Percentiles rank a stretch among this genome's conserved stretches.
Conservation (phyloP, 768 basidiomycete species). For the Pleurotus eryngii region DNA sequence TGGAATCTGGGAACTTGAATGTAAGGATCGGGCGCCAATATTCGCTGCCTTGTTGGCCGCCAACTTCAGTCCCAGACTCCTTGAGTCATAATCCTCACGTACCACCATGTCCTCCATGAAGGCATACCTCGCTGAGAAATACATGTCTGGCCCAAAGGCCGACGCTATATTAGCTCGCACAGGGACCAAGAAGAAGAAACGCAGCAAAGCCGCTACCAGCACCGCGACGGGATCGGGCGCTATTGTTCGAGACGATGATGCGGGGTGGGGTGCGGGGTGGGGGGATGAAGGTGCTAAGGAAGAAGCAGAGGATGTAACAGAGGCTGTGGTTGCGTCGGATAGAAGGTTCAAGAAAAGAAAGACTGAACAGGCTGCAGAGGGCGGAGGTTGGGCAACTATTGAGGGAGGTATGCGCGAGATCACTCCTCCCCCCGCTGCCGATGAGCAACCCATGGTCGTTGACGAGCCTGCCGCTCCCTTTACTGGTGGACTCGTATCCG, state of each 20-base stretch:
- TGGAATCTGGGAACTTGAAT: too few species aligned
- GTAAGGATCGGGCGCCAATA: too few species aligned
- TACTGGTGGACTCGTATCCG: constrained; percentile 75
- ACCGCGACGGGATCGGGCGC: constrained; percentile 25
- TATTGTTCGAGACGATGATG: constrained; percentile 66
- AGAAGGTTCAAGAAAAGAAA: constrained; percentile 76
- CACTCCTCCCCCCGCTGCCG: constrained; percentile 50
- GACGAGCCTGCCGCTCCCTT: constrained; percentile 40
- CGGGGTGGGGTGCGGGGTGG: constrained; percentile 69
- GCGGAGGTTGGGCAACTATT: constrained; percentile 67
- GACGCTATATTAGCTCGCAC: constrained; percentile 85
- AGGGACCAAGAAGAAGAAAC: constrained; percentile 65
- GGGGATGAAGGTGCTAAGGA: constrained; percentile 40
- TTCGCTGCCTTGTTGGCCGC: too few species aligned
- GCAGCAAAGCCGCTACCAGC: constrained; percentile 40
- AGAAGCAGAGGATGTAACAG: constrained; percentile 55
- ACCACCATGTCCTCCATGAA: constrained; percentile 54
- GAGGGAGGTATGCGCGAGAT: constrained; percentile 51
- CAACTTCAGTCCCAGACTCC: too few species aligned
- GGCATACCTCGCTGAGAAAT: constrained; percentile 84
- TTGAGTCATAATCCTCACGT: too few species aligned
- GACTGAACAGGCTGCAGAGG: constrained; percentile 34
- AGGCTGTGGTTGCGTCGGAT: constrained; percentile 71
- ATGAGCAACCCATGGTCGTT: constrained; percentile 69
- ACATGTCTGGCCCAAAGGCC: constrained; percentile 96